Evolutionary conservation across 2,329 filamentous ascomycete species (phyloP).

Genomic region (Curvularia hawaiiensis): DNA sequence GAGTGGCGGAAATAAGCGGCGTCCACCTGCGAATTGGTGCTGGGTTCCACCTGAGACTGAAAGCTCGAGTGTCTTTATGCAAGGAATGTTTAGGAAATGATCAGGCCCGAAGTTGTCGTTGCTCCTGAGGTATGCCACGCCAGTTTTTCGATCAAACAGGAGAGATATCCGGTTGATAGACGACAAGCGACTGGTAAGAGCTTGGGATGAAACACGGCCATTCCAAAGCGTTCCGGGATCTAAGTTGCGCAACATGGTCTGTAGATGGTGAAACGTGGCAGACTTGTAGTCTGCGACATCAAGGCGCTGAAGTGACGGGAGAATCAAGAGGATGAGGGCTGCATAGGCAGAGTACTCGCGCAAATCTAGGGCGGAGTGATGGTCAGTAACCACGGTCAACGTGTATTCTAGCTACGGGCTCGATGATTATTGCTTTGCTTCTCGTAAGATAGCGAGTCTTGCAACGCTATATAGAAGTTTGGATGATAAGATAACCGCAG

Average conservation of each 20-base stretch:
- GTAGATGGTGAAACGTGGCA: slow-evolving; percentile 27
- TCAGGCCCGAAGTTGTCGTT: slow-evolving; percentile 13
- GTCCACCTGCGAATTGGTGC: neutral
- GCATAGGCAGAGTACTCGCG: slow-evolving; percentile 37
- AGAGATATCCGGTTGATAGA: slow-evolving; percentile 26
- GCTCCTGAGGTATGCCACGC: slow-evolving; percentile 15
- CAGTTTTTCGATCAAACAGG: slow-evolving; percentile 26
- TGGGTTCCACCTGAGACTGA: slow-evolving; percentile 8
- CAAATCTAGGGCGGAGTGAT: slow-evolving; percentile 3
- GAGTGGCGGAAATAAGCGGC: neutral
- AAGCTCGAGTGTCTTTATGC: slow-evolving; percentile 24
- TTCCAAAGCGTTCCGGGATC: slow-evolving; percentile 9
- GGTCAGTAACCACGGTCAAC: neutral
- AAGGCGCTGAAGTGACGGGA: slow-evolving; percentile 26
- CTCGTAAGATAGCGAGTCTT: neutral
- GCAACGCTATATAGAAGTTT: neutral
- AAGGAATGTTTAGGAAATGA: slow-evolving; percentile 22
- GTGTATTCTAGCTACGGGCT: neutral
- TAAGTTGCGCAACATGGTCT: slow-evolving; percentile 24
- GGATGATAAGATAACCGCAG: neutral
- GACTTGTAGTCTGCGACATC: slow-evolving; percentile 26
- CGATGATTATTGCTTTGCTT: neutral
- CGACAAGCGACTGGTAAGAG: slow-evolving; percentile 19
- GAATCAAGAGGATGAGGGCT: slow-evolving; percentile 25
- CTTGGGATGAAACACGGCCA: slow-evolving; percentile 13